A percentile compares a stretch with the other conserved stretches of the same genome.
Conservation (phyloP, 202 grass and related monocot genomes). For the Sporobolus alterniflorus region DNA sequence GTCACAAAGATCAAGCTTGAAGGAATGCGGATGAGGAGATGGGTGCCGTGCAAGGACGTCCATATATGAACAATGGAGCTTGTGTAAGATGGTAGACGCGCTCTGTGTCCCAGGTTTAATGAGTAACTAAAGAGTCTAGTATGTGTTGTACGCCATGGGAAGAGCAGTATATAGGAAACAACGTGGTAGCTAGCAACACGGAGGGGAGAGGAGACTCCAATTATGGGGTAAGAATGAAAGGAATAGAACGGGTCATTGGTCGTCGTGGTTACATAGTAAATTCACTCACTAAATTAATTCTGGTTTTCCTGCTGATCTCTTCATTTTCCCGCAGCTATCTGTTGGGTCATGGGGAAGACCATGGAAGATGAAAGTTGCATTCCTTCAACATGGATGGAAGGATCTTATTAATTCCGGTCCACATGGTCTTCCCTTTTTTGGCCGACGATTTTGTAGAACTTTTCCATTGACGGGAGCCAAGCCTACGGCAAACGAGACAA, state of each 20-base stretch:
- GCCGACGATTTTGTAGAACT: constrained; percentile 18
- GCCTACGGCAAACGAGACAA: constrained; percentile 5
- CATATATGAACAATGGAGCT: constrained; percentile 33
- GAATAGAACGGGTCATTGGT: constrained; percentile 50
- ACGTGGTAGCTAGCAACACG: constrained; percentile 23
- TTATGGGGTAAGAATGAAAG: background rate
- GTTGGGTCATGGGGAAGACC: constrained; percentile 60
- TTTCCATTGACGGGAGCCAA: constrained; percentile 39
- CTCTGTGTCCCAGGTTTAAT: background rate
- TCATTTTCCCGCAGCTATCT: constrained; percentile 30
- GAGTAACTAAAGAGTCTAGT: background rate
- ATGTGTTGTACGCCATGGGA: background rate
- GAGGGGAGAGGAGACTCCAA: background rate
- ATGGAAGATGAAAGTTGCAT: constrained; percentile 41
- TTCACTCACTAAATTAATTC: background rate
- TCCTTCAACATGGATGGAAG: constrained; percentile 49
- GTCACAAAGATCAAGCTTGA: background rate
- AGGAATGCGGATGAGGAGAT: background rate
- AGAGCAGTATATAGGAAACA: constrained; percentile 39
- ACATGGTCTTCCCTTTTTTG: constrained; percentile 32
- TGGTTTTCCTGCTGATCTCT: constrained; percentile 22
- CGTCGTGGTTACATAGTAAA: constrained; percentile 13
- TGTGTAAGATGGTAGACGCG: background rate
- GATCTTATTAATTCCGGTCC: constrained; percentile 25
- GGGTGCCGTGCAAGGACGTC: constrained; percentile 19